Conservation (phyloP, 371 early-diverging fungal genomes). For the Nosema muscidifuracis region DNA sequence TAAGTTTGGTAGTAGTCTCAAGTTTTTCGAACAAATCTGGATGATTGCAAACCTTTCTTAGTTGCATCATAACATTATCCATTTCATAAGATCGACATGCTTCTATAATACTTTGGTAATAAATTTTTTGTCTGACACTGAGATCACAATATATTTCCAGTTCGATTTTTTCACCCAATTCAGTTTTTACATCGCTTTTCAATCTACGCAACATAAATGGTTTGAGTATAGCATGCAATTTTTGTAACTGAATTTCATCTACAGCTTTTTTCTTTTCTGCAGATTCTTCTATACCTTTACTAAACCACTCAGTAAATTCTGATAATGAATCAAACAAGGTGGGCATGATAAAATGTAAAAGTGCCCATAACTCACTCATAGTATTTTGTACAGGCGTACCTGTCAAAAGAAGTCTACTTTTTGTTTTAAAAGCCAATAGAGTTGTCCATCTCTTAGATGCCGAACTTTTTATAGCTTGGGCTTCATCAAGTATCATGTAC, state of each 20-base stretch:
- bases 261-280: slow-evolving; percentile 68
- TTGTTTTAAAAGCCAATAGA: slow-evolving; percentile 77
- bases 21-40: slow-evolving; percentile 90
- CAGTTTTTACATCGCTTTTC: slow-evolving; percentile 86
- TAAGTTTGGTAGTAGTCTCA: slow-evolving; percentile 62
- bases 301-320: slow-evolving; percentile 87
- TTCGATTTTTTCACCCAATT: slow-evolving; percentile 74
- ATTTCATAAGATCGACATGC: slow-evolving; percentile 53
- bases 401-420: slow-evolving; percentile 80
- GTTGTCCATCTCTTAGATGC: slow-evolving; percentile 80
- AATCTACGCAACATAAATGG: slow-evolving; percentile 95
- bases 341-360: slow-evolving; percentile 94
- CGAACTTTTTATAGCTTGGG: slow-evolving; percentile 88
- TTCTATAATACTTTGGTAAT: slow-evolving; percentile 59
- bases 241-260: slow-evolving; percentile 76
- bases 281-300: slow-evolving; percentile 78
- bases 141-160: slow-evolving; percentile 73
- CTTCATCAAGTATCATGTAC: slow-evolving; percentile 94
- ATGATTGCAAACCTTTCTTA: slow-evolving; percentile 93
- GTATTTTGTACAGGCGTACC: slow-evolving; percentile 94
- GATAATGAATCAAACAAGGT: slow-evolving; percentile 84
- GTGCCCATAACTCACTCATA: slow-evolving; percentile 84
- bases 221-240: slow-evolving; percentile 85
- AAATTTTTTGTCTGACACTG: slow-evolving; percentile 70
- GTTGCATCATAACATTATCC: slow-evolving; percentile 90